Percentiles rank a stretch among this genome's conserved stretches.
Conservation (phyloP, 176 grass and related monocot species). For the Avena eriantha region DNA sequence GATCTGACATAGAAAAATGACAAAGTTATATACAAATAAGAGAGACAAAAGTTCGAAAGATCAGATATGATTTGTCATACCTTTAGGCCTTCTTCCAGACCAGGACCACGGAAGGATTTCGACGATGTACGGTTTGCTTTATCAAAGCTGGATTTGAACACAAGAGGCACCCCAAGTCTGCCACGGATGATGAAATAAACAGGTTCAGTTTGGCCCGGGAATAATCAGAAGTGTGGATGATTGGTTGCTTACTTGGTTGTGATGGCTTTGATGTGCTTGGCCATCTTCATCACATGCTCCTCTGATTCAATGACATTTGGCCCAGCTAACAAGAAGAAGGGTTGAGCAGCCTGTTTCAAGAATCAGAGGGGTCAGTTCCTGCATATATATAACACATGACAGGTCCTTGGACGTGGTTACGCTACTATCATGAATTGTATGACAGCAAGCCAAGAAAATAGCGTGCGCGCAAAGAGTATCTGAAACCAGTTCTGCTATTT, state of each 20-base stretch:
- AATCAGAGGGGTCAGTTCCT: slow-evolving; percentile 34
- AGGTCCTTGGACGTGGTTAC: background rate
- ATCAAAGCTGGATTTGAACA: slow-evolving; percentile 97
- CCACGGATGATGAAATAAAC: background rate
- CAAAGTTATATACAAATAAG: background rate
- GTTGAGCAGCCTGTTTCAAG: slow-evolving; percentile 71
- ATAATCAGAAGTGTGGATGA: background rate
- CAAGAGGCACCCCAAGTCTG: slow-evolving; percentile 82
- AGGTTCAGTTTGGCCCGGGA: slow-evolving; percentile 7
- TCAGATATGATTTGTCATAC: background rate
- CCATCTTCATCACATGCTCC: slow-evolving; percentile 90
- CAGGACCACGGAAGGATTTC: slow-evolving; percentile 91
- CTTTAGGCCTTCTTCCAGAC: slow-evolving; percentile 94
- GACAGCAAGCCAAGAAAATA: slow-evolving; percentile 4
- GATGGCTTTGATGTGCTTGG: slow-evolving; percentile 76
- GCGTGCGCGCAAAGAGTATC: background rate
- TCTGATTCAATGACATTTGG: slow-evolving; percentile 97
- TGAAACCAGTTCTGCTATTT: background rate
- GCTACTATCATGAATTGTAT: background rate
- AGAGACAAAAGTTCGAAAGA: background rate
- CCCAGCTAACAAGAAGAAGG: slow-evolving; percentile 88
- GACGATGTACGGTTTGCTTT: slow-evolving; percentile 96
- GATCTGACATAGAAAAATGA: slow-evolving; percentile 49
- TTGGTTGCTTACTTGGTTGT: slow-evolving; percentile 67
- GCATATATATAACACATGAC: background rate